These are phyloP conservation scores for Celoporthe dispersa DNA, from an alignment of 2,329 filamentous ascomycete genomes.

Conservation along the genomic window DNA sequence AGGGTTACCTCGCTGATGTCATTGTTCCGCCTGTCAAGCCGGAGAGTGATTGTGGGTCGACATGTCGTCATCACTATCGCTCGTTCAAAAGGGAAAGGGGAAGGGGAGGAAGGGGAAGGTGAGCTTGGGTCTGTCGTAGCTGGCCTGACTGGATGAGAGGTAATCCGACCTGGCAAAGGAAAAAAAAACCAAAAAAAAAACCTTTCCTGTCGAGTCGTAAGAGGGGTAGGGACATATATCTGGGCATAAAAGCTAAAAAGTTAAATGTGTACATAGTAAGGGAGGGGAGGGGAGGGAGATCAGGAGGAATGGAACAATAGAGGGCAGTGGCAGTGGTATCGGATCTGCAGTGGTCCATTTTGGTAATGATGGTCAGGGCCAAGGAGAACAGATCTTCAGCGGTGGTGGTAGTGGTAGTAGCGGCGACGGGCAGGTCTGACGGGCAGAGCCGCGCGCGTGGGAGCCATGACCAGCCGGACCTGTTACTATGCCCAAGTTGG, in stretches of 20 bases:
- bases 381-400: background rate
- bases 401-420: background rate
- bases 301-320: background rate
- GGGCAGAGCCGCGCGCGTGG: constrained; percentile 10
- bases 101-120: no score
- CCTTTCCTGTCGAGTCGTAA: background rate
- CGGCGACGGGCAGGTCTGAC: background rate
- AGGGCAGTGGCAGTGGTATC: background rate
- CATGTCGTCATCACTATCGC: constrained; percentile 7
- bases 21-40: background rate
- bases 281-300: background rate
- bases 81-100: background rate
- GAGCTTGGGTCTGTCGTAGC: background rate
- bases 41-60: constrained; percentile 3
- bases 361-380: constrained; percentile 17
- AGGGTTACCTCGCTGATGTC: background rate
- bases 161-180: background rate
- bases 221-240: no score
- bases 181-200: background rate
- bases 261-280: background rate
- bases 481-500: background rate
- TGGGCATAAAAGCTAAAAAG: background rate
- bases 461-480: background rate
- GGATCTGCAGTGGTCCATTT: background rate
- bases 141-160: background rate